These are phyloP conservation scores for Physocladia obscura DNA, from an alignment of 192 early-diverging fungal species.

Conservation along the genomic window DNA sequence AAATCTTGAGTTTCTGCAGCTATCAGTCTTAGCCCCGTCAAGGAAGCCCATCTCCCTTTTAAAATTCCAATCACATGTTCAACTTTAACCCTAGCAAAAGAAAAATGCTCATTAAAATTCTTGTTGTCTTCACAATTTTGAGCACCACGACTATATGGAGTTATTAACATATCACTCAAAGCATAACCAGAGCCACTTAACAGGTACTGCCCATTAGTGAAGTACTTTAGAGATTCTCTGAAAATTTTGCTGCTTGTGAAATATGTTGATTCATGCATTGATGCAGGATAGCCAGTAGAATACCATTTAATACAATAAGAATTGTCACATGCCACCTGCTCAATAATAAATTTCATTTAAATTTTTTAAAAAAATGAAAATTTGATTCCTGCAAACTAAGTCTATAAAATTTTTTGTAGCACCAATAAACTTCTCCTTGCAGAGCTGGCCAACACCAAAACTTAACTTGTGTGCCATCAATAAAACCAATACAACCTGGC, in stretches of 20 bases:
- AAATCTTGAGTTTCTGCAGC: neutral
- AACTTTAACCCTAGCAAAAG: constrained; percentile 1
- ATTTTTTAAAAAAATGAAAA: neutral
- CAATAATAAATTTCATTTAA: too few relatives aligned
- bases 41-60: constrained; percentile 6
- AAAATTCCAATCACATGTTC: constrained; percentile 16
- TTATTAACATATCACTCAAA: neutral
- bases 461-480: constrained; percentile 12
- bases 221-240: too few relatives aligned
- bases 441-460: neutral
- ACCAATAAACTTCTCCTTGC: constrained; percentile 15
- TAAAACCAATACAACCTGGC: neutral
- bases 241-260: neutral
- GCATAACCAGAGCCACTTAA: constrained; percentile 2
- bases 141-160: neutral
- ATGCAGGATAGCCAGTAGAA: constrained; percentile 9
- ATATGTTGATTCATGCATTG: constrained; percentile 20
- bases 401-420: constrained; percentile 11
- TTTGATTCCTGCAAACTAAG: neutral
- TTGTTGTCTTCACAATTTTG: neutral
- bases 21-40: neutral
- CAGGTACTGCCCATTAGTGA: neutral
- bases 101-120: neutral
- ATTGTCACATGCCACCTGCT: constrained; percentile 4
- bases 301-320: neutral